These are phyloP conservation scores for Puccinia novopanici DNA, from an alignment of 1,284 basidiomycete species.

Conservation along the genomic window DNA sequence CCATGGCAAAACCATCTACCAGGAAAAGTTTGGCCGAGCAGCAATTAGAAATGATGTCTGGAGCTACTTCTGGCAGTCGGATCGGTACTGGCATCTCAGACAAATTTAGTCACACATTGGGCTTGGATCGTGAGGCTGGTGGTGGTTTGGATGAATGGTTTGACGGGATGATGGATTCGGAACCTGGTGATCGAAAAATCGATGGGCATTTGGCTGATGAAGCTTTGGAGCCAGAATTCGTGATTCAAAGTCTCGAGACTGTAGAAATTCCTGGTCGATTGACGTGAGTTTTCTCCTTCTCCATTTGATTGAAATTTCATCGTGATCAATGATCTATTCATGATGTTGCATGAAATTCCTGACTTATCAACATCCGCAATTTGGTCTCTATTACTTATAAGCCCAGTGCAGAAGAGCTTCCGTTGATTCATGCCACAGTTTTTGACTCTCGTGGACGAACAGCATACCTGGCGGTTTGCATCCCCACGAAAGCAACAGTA, in stretches of 20 bases:
- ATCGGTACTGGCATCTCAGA: conserved; percentile 21
- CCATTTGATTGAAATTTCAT: not conserved
- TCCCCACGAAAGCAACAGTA: conserved; percentile 39
- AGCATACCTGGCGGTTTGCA: conserved; percentile 42
- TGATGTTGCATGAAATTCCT: conserved; percentile 11
- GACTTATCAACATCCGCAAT: conserved; percentile 3
- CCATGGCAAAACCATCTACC: conserved; percentile 21
- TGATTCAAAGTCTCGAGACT: conserved; percentile 41
- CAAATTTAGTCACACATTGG: not conserved
- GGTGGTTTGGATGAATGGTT: conserved; percentile 49
- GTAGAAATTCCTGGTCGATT: conserved; percentile 41
- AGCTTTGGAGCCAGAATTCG: conserved; percentile 49
- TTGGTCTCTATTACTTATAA: not conserved
- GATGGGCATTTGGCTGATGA: conserved; percentile 47
- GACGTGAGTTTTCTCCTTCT: conserved; percentile 17
- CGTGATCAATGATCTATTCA: not conserved
- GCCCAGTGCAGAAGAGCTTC: conserved; percentile 48
- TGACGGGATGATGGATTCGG: conserved; percentile 42
- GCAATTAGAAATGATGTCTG: conserved; percentile 48
- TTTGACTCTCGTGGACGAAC: conserved; percentile 36
- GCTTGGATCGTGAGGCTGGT: conserved; percentile 30
- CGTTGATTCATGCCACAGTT: conserved; percentile 42
- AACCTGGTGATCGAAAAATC: conserved; percentile 37
- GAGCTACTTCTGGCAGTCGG: conserved; percentile 21
- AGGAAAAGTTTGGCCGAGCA: conserved; percentile 44